phyloP scores from a whole-genome alignment of 306 rosid genomes.

The Erythrophleum fordii region DNA sequence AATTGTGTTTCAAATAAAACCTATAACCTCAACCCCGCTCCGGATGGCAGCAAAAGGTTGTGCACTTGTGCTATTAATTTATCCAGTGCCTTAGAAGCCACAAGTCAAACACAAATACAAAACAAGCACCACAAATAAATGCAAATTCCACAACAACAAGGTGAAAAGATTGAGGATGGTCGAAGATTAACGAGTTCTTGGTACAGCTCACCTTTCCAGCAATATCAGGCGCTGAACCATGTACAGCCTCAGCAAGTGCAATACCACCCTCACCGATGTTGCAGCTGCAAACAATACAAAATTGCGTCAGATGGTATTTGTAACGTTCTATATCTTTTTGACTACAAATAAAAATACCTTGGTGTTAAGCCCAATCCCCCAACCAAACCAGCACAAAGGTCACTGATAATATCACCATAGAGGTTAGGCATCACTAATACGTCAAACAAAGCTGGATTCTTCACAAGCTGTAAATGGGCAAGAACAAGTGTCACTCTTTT shows the following conservation, averaged over 20 bases:
- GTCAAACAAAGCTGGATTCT: conserved; percentile 94
- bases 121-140: not conserved
- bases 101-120: not conserved
- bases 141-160: conserved; percentile 3
- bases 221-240: conserved; percentile 99
- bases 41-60: not conserved
- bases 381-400: conserved; percentile 96
- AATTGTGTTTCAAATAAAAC: conserved; percentile 19
- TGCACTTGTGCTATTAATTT: not conserved
- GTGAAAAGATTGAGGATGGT: not conserved
- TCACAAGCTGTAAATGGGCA: conserved; percentile 80
- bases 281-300: conserved; percentile 58
- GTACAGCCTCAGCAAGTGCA: conserved; percentile 99
- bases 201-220: conserved; percentile 87
- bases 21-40: not conserved
- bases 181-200: not conserved
- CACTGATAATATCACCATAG: conserved; percentile 98
- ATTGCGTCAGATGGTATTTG: conserved; percentile 39
- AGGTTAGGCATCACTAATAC: conserved; percentile 99
- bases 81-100: conserved; percentile 10
- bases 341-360: conserved; percentile 53
- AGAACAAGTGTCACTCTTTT: conserved; percentile 21
- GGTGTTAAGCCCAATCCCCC: conserved; percentile 99
- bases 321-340: conserved; percentile 13
- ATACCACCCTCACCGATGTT: conserved; percentile 99